Evolutionary conservation across 306 rosid species (phyloP).

Genomic region (Inga oerstediana): DNA sequence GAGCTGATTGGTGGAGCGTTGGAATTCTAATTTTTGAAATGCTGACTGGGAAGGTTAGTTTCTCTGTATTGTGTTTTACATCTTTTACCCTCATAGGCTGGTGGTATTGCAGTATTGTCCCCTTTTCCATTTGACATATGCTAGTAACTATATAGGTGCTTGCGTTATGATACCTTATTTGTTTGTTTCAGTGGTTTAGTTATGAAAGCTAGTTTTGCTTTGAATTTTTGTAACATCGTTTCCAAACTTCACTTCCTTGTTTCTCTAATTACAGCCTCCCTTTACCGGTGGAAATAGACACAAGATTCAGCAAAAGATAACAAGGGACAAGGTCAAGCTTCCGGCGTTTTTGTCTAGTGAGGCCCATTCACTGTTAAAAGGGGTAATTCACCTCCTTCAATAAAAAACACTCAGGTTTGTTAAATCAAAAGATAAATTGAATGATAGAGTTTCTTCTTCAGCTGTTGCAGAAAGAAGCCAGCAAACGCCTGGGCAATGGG

Average conservation of each 20-base stretch:
- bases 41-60: conserved; percentile 80
- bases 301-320: conserved; percentile 74
- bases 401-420: background rate
- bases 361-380: conserved; percentile 83
- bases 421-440: background rate
- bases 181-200: background rate
- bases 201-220: background rate
- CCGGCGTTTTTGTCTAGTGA: conserved; percentile 78
- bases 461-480: conserved; percentile 68
- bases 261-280: conserved; percentile 68
- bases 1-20: conserved; percentile 93
- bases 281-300: conserved; percentile 67
- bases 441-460: conserved; percentile 40
- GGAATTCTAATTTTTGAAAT: conserved; percentile 78
- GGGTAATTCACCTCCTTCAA: conserved; percentile 45
- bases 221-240: background rate
- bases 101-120: background rate
- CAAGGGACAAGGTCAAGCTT: conserved; percentile 77
- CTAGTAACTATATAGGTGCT: background rate
- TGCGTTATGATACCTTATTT: background rate
- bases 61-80: background rate
- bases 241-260: background rate
- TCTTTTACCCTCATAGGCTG: background rate
- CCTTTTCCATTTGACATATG: background rate
- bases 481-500: conserved; percentile 72